Base-by-base conservation (phyloP, 1,284 basidiomycete species). In the Sanguinoderma infundibulare region DNA sequence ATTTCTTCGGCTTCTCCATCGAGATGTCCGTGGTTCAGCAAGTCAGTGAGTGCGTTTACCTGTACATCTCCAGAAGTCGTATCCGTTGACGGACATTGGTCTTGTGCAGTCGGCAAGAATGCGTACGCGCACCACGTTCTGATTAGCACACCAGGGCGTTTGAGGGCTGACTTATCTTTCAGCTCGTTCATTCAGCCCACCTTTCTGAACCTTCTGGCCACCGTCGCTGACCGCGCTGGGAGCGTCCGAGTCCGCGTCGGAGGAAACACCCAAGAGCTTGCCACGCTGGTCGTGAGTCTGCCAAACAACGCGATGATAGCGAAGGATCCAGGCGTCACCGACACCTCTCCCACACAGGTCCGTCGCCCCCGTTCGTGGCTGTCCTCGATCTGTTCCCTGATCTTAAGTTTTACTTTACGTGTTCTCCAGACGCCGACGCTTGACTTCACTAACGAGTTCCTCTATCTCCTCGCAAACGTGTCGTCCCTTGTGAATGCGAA, bases 261-360 rank as follows among this genome's bases (percentile, higher is more conserved):
- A 22, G 91, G 90, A 38, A 92, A 92, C 72, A 87, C 87, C 3
- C 88, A 91, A 70, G 88, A 91, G 61, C 80, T 77, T n/a, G 84
- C 85, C n/a, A 77, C 77, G 2, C 71, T 86, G 44, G 80, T 84
- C 0, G 75, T 79, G 36, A 77, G 77, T 10, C 74, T 85, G 9
- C 63, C 75, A 0, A 75, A 80, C 57, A 80, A 82, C 2, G 75
- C 75, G 24, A 79, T 82, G 39, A 77, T 88, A 30, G 78, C 80
- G 44, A 87, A 87, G 68, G 79, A 82, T 61, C 53, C 54, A 74
- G 73, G 74, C 70, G 10, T 57, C 70, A 51, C 82, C 82, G 2
- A 15, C 17, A 49, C n/a, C 28, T 6, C 17, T 10, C 24, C 26
- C 6, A 49, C 46, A 6, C 17, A 26, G 46, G 17, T 49, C 28